These are phyloP conservation scores for Penicillium sp. DNA, from an alignment of 2,329 filamentous ascomycete species.

Conservation along the genomic window DNA sequence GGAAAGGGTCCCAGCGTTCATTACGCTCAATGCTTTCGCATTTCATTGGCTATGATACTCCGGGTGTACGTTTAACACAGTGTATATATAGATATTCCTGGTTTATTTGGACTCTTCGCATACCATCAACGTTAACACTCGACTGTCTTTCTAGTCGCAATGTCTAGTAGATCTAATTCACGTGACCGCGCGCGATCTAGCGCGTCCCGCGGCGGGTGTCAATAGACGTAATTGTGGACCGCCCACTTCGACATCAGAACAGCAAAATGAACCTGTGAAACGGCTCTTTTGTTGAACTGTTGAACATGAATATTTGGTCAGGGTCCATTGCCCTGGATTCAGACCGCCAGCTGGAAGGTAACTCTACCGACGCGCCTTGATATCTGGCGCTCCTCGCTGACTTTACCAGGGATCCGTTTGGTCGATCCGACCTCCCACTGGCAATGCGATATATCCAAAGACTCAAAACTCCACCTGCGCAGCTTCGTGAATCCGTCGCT, in stretches of 20 bases:
- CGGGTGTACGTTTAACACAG: constrained; percentile 21
- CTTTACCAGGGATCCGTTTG: constrained; percentile 33
- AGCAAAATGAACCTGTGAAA: constrained; percentile 16
- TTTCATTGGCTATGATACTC: constrained; percentile 17
- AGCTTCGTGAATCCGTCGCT: constrained; percentile 42
- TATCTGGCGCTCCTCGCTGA: constrained; percentile 11
- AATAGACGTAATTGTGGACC: background rate
- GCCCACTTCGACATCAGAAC: background rate
- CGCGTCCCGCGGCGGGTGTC: constrained; percentile 12
- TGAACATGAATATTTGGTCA: constrained; percentile 40
- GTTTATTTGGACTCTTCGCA: background rate
- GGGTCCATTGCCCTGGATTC: constrained; percentile 31
- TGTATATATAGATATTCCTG: constrained; percentile 21
- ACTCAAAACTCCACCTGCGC: constrained; percentile 32
- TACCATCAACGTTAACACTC: background rate
- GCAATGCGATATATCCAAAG: constrained; percentile 35
- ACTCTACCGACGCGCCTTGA: constrained; percentile 8
- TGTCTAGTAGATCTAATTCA: background rate
- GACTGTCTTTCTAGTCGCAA: background rate
- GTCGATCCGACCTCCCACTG: constrained; percentile 33
- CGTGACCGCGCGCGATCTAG: constrained; percentile 21
- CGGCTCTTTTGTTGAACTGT: background rate
- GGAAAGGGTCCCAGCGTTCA: constrained; percentile 5
- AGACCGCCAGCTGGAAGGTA: constrained; percentile 33
- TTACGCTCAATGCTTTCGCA: constrained; percentile 11